These are phyloP conservation scores for Trametes sp. DNA, from an alignment of 1,284 basidiomycete genomes.

Conservation along the genomic window DNA sequence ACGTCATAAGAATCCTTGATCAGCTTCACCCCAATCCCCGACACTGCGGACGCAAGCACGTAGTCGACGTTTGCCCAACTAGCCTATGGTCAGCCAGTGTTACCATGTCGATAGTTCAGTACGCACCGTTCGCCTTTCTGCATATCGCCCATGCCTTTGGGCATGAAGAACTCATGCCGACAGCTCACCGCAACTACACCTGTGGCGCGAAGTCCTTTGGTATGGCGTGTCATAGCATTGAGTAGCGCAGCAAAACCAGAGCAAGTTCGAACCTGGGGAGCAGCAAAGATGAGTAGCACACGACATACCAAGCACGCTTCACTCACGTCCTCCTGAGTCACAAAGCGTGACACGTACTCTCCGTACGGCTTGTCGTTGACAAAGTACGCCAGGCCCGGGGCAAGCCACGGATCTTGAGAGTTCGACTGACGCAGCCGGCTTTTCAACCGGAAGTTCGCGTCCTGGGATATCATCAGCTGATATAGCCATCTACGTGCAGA, in stretches of 20 bases:
- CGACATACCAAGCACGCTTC: too few species aligned
- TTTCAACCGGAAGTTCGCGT: conserved; percentile 6
- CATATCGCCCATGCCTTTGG: conserved; percentile 43
- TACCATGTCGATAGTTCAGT: too few species aligned
- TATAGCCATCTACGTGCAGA: conserved; percentile 25
- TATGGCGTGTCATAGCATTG: conserved; percentile 28
- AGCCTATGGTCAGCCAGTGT: too few species aligned
- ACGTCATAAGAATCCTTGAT: too few species aligned
- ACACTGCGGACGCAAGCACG: conserved; percentile 26
- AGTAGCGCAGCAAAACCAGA: conserved; percentile 31
- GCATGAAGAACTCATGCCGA: conserved; percentile 42
- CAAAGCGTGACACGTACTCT: not conserved
- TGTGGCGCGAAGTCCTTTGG: conserved; percentile 34
- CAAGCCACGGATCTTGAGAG: conserved; percentile 8
- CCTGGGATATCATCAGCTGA: conserved; percentile 28
- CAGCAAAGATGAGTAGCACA: not conserved
- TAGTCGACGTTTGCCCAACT: conserved; percentile 45
- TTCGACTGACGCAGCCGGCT: not conserved
- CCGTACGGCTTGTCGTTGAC: not conserved
- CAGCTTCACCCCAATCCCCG: too few species aligned
- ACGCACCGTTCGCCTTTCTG: conserved; percentile 47
- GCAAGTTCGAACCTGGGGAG: not conserved
- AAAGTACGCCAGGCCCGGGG: not conserved
- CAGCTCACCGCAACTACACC: conserved; percentile 45
- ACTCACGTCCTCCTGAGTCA: not conserved